These are phyloP conservation scores for Vaucheria bursata DNA, from an alignment of 352 stramenopile species.

Conservation along the genomic window DNA sequence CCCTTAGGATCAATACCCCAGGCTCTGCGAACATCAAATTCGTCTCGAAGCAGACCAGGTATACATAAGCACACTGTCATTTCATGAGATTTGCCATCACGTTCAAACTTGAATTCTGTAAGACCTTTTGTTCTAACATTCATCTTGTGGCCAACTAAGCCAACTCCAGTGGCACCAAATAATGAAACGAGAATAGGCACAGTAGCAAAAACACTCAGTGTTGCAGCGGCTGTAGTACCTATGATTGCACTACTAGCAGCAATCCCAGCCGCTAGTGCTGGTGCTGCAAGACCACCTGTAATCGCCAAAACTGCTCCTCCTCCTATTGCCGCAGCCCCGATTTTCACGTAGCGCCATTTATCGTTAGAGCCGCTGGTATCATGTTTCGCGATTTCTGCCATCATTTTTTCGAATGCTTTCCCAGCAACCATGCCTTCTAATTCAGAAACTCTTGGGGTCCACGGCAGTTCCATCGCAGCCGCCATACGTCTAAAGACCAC, in stretches of 20 bases:
- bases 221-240: conserved; percentile 21
- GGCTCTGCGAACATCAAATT: conserved; percentile 17
- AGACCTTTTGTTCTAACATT: conserved; percentile 25
- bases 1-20: conserved; percentile 36
- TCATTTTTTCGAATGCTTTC: not conserved
- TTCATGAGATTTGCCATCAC: conserved; percentile 15
- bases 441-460: conserved; percentile 19
- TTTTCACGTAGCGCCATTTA: conserved; percentile 33
- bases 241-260: conserved; percentile 27
- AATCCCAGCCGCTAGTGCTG: conserved; percentile 31
- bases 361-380: conserved; percentile 1
- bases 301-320: conserved; percentile 43
- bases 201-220: conserved; percentile 27
- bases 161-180: conserved; percentile 40
- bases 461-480: conserved; percentile 19
- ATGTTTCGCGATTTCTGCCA: not conserved
- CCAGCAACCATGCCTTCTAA: conserved; percentile 23
- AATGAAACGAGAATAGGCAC: conserved; percentile 35
- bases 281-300: conserved; percentile 43
- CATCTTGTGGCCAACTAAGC: conserved; percentile 46
- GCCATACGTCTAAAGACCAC: conserved; percentile 6
- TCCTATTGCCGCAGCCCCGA: conserved; percentile 40
- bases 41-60: conserved; percentile 30
- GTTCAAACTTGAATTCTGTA: conserved; percentile 36
- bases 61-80: conserved; percentile 44